A percentile compares a stretch with the other conserved stretches of the same genome.
Conservation (phyloP, 108 stramenopile species). For the Cyclotella choctawhatcheeana region DNA sequence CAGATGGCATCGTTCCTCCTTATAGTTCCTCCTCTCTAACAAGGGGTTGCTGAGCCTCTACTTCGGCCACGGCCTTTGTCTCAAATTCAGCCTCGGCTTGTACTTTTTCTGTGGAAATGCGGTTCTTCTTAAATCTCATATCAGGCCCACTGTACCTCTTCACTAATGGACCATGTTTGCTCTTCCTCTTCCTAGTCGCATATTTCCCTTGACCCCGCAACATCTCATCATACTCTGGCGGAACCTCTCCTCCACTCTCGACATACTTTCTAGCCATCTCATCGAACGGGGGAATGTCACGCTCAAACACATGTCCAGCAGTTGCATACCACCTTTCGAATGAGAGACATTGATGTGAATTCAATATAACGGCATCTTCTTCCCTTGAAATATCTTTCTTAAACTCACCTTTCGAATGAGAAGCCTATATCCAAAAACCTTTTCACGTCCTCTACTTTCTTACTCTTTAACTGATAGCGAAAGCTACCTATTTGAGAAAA, state of each 20-base stretch:
- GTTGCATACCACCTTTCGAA: slow-evolving; percentile 49
- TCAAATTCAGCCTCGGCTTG: no score
- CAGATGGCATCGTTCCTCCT: no score
- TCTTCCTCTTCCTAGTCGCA: slow-evolving; percentile 11
- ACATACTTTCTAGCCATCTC: slow-evolving; percentile 38
- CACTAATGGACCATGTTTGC: slow-evolving; percentile 14
- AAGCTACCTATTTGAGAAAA: slow-evolving; percentile 37
- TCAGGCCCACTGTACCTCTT: slow-evolving; percentile 4
- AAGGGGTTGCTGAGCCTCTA: no score
- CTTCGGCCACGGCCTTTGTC: no score
- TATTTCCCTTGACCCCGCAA: slow-evolving; percentile 15
- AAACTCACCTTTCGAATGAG: slow-evolving; percentile 49
- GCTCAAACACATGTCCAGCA: slow-evolving; percentile 42
- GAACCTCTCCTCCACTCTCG: slow-evolving; percentile 33
- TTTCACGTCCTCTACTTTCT: slow-evolving; percentile 30
- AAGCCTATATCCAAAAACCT: slow-evolving; percentile 48
- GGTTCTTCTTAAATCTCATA: not conserved
- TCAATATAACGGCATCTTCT: slow-evolving; percentile 21
- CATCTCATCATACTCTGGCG: slow-evolving; percentile 26
- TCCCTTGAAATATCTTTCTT: no score
- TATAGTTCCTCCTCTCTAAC: no score
- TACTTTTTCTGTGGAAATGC: not conserved
- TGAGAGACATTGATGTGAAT: slow-evolving; percentile 42
- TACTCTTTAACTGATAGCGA: slow-evolving; percentile 42
- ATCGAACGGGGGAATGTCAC: slow-evolving; percentile 43